Conservation (phyloP, 2,329 filamentous ascomycete species). For the Trichophyton equinum region DNA sequence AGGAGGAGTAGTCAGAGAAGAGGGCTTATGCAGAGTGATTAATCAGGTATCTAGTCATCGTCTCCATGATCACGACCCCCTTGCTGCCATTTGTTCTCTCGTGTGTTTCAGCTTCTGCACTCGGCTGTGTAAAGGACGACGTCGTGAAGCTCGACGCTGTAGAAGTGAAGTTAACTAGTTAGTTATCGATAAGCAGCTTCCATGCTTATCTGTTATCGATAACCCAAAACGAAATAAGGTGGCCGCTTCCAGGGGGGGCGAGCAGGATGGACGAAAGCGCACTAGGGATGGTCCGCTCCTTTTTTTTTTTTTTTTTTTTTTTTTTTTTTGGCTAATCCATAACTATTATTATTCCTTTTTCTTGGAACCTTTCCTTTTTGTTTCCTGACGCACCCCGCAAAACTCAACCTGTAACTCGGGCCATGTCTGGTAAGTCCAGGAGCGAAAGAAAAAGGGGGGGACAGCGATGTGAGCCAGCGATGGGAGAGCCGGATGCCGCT, state of each 20-base stretch:
- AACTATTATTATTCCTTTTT: too few species aligned
- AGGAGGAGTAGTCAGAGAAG: not conserved
- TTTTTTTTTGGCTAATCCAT: not conserved
- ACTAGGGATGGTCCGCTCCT: not conserved
- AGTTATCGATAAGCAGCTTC: not conserved
- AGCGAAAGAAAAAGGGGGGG: not conserved
- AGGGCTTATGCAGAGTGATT: not conserved
- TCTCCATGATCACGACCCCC: not conserved
- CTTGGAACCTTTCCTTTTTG: too few species aligned
- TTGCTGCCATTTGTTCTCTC: too few species aligned
- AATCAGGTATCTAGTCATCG: not conserved
- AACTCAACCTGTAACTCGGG: not conserved
- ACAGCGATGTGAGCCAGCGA: not conserved
- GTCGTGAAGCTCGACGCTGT: not conserved
- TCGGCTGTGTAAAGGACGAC: not conserved
- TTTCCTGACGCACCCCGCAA: slow-evolving; percentile 1
- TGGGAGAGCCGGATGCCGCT: too few species aligned
- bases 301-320: not conserved
- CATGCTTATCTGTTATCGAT: not conserved
- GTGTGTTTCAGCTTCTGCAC: not conserved
- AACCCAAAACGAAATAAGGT: not conserved
- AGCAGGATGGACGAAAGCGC: not conserved
- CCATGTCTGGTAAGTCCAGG: not conserved
- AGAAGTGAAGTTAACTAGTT: not conserved
- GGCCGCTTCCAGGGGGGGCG: not conserved